Evolutionary conservation across 768 basidiomycete species (phyloP).

Genomic region (Tylopilus sp.): DNA sequence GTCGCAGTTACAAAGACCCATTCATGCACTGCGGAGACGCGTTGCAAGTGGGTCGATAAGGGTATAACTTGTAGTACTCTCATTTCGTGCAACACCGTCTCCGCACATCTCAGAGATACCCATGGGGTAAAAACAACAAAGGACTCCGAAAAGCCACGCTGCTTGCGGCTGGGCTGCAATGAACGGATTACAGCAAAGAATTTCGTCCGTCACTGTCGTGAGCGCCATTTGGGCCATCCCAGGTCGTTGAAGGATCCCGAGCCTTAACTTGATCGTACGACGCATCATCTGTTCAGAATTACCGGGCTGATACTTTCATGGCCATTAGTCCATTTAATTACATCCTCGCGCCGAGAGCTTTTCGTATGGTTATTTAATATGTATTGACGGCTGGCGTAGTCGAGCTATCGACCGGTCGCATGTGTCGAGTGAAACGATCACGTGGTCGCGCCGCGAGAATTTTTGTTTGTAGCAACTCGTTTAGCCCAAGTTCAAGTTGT

Average conservation of each 20-base stretch:
- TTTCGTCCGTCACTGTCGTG: not conserved
- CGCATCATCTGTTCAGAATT: too few species aligned
- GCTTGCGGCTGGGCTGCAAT: not conserved
- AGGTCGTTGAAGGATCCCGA: not conserved
- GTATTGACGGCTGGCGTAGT: too few species aligned
- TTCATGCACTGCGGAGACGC: not conserved
- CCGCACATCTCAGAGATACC: not conserved
- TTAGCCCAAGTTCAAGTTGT: conserved; percentile 7
- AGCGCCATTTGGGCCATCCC: not conserved
- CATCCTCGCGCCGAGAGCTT: too few species aligned
- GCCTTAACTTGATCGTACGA: not conserved
- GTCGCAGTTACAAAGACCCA: not conserved
- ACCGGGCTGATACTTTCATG: not conserved
- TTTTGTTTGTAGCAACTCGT: conserved; percentile 7
- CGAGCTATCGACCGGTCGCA: too few species aligned
- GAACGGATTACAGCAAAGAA: not conserved
- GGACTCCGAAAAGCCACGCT: accelerated
- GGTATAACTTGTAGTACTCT: not conserved
- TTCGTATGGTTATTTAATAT: not conserved
- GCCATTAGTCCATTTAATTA: not conserved
- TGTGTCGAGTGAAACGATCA: conserved; percentile 9
- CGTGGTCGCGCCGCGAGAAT: conserved; percentile 14
- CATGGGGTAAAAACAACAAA: not conserved
- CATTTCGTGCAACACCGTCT: not conserved
- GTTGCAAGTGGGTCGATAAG: not conserved